phyloP scores from a whole-genome alignment of 2,329 filamentous ascomycete genomes.

The Claviceps citrina region DNA sequence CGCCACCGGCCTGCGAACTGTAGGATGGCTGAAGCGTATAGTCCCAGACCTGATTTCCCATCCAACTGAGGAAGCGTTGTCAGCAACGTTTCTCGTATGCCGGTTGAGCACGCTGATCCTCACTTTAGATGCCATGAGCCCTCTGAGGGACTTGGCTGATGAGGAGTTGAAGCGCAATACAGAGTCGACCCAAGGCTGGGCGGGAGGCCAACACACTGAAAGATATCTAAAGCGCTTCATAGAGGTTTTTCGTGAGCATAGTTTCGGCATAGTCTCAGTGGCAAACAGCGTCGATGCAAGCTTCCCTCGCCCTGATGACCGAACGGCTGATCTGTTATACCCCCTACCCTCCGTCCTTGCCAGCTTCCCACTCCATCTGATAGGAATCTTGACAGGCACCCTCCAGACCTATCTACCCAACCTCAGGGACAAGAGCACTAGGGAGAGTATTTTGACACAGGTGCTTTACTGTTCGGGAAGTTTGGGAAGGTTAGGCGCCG shows the following conservation, averaged over 20 bases:
- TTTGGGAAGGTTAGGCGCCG: slow-evolving; percentile 73
- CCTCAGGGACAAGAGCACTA: slow-evolving; percentile 60
- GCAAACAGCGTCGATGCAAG: slow-evolving; percentile 63
- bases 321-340: slow-evolving; percentile 25
- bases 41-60: slow-evolving; percentile 51
- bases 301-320: slow-evolving; percentile 10
- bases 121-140: slow-evolving; percentile 71
- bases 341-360: slow-evolving; percentile 61
- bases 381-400: slow-evolving; percentile 66
- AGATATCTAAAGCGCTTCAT: slow-evolving; percentile 89
- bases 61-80: slow-evolving; percentile 49
- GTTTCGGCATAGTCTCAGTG: slow-evolving; percentile 88
- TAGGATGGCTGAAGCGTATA: slow-evolving; percentile 79
- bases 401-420: slow-evolving; percentile 64
- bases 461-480: slow-evolving; percentile 88
- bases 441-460: slow-evolving; percentile 82
- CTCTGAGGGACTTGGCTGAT: slow-evolving; percentile 75
- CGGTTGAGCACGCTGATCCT: slow-evolving; percentile 63
- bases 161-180: slow-evolving; percentile 50
- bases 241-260: slow-evolving; percentile 94
- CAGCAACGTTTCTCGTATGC: slow-evolving; percentile 75
- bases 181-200: slow-evolving; percentile 33
- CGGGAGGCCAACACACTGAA: slow-evolving; percentile 79
- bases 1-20: slow-evolving; percentile 75
- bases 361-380: slow-evolving; percentile 71